Percentiles rank a stretch among this genome's conserved stretches.
Conservation (phyloP, 148 eudicot species). For the Selenicereus undatus region DNA sequence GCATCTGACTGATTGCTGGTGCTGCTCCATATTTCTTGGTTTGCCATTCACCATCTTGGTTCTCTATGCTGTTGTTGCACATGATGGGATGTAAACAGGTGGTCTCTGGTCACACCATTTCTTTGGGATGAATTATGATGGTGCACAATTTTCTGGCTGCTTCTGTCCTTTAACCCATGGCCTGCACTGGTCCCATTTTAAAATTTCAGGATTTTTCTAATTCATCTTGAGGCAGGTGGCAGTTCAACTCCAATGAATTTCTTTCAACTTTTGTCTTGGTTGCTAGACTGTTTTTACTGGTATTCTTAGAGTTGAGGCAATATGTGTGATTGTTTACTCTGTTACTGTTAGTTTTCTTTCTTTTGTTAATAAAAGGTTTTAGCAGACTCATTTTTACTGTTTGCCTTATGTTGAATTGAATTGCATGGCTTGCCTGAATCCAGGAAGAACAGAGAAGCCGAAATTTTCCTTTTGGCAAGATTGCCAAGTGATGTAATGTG, state of each 20-base stretch:
- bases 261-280: neutral
- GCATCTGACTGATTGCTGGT: neutral
- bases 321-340: neutral
- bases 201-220: neutral
- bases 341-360: too few relatives aligned
- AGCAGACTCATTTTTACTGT: neutral
- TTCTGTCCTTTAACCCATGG: too few relatives aligned
- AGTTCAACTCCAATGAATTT: neutral
- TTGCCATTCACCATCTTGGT: neutral
- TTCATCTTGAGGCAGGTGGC: neutral
- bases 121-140: too few relatives aligned
- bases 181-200: too few relatives aligned
- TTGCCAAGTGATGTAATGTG: neutral
- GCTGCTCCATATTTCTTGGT: neutral
- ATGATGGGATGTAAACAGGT: neutral
- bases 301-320: neutral
- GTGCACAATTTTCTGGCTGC: too few relatives aligned
- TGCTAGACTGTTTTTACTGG: neutral
- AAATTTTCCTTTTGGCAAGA: neutral
- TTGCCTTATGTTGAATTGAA: neutral
- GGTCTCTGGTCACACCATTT: neutral
- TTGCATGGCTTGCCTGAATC: neutral
- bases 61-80: neutral
- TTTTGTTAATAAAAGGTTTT: neutral
- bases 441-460: neutral